A percentile compares a stretch with the other conserved stretches of the same genome.
Conservation (phyloP, 2,329 filamentous ascomycete species). For the Tothia fuscella region DNA sequence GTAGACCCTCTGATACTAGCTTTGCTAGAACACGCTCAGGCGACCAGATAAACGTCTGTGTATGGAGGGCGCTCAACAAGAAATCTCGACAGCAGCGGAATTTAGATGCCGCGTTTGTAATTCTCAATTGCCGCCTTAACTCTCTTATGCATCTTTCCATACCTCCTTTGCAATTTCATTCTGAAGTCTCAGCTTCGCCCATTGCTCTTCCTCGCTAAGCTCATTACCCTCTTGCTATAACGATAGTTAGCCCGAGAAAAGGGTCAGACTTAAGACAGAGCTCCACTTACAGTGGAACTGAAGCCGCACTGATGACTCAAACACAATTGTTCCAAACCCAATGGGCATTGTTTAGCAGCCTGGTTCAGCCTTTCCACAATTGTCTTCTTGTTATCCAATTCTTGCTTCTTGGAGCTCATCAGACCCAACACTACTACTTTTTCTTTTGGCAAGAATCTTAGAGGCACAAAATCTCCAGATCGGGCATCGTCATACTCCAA, state of each 20-base stretch:
- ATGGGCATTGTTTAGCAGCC: constrained; percentile 42
- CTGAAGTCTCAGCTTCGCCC: constrained; percentile 43
- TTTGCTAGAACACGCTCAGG: no score
- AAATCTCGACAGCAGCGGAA: no score
- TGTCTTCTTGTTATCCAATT: constrained; percentile 33
- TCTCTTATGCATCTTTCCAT: constrained; percentile 29
- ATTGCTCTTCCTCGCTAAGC: constrained; percentile 44
- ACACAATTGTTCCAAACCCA: constrained; percentile 43
- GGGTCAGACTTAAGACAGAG: no score
- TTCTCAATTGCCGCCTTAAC: not conserved
- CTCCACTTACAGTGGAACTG: no score
- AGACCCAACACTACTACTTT: constrained; percentile 37
- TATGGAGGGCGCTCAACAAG: no score
- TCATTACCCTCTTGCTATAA: constrained; percentile 47
- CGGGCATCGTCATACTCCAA: constrained; percentile 36
- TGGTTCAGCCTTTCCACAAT: constrained; percentile 34
- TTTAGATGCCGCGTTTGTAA: not conserved
- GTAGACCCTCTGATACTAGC: no score
- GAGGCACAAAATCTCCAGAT: constrained; percentile 35
- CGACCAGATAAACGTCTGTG: no score
- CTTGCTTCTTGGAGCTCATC: constrained; percentile 34
- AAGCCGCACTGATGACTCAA: constrained; percentile 48
- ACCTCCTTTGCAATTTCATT: constrained; percentile 46
- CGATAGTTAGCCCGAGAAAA: no score
- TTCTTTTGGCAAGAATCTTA: constrained; percentile 31